phyloP scores from a whole-genome alignment of 495 filamentous ascomycete species.

The Corynascus novoguineensis region DNA sequence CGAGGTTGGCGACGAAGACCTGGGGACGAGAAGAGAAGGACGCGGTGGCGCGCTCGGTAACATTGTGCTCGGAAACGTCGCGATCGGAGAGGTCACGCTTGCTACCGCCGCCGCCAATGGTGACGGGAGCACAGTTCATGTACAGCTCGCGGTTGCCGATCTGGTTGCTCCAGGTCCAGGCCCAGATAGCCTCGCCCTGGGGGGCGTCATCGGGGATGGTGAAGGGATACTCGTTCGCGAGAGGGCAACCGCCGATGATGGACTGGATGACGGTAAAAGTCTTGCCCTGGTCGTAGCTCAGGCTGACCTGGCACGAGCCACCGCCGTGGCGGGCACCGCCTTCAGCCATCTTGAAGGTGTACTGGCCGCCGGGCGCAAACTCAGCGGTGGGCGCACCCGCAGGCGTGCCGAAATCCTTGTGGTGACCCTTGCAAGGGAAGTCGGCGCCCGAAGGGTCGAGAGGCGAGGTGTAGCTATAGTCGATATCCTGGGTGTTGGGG shows the following conservation, averaged over 20 bases:
- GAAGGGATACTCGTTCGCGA: conserved; percentile 51
- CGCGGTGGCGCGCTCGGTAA: conserved; percentile 19
- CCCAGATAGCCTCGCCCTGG: conserved; percentile 56
- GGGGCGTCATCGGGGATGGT: conserved; percentile 56
- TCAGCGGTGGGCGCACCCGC: conserved; percentile 43
- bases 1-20: conserved; percentile 57
- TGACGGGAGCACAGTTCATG: conserved; percentile 60
- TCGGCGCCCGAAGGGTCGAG: conserved; percentile 43
- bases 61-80: no score
- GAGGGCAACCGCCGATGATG: conserved; percentile 58
- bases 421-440: conserved; percentile 67
- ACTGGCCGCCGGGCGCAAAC: conserved; percentile 50
- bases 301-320: conserved; percentile 58
- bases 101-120: conserved; percentile 39
- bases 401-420: conserved; percentile 44
- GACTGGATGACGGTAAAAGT: conserved; percentile 62
- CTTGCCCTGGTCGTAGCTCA: conserved; percentile 58
- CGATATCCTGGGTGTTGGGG: conserved; percentile 40
- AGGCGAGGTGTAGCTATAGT: conserved; percentile 57
- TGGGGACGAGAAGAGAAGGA: conserved; percentile 49
- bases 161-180: conserved; percentile 62
- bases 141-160: conserved; percentile 66
- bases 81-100: no score
- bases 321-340: conserved; percentile 57
- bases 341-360: conserved; percentile 55